These are phyloP conservation scores for Backusella circina DNA, from an alignment of 192 early-diverging fungal species.

Conservation along the genomic window DNA sequence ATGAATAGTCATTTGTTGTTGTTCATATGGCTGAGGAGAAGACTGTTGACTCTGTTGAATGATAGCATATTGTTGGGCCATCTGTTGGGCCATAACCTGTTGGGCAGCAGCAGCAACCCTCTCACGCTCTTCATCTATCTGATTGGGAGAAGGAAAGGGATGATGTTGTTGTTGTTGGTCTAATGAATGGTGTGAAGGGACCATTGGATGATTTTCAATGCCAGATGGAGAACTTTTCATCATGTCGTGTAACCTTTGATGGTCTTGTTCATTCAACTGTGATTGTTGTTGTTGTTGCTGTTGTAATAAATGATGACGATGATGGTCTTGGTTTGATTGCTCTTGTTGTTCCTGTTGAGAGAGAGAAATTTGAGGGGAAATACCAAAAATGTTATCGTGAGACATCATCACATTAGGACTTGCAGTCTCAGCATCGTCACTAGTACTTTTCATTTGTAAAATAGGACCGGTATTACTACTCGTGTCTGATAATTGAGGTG, in stretches of 20 bases:
- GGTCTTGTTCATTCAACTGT: not conserved
- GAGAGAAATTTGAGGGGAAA: not conserved
- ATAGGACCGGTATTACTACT: not conserved
- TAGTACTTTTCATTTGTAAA: not conserved
- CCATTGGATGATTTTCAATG: slow-evolving; percentile 13
- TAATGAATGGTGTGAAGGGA: slow-evolving; percentile 8
- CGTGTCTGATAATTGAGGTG: not conserved
- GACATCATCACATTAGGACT: not conserved
- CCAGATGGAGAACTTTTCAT: slow-evolving; percentile 1
- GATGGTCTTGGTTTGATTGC: not conserved
- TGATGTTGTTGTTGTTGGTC: slow-evolving; percentile 12
- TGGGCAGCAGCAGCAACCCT: slow-evolving; percentile 3
- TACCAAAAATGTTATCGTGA: not conserved
- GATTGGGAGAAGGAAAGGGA: not conserved
- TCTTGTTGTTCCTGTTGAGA: not conserved
- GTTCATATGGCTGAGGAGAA: not conserved
- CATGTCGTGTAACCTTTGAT: not conserved
- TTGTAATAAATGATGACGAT: not conserved
- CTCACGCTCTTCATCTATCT: slow-evolving; percentile 8
- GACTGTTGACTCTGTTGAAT: not conserved
- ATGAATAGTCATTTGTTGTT: not conserved
- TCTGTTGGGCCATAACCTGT: slow-evolving; percentile 2
- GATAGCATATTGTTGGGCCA: not conserved
- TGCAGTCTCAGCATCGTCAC: not conserved
- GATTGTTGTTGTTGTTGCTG: too few relatives aligned